Evolutionary conservation across 2,329 filamentous ascomycete genomes (phyloP), one percentile per base, ranked within the genome.

Genomic region (Curvularia sp.): DNA sequence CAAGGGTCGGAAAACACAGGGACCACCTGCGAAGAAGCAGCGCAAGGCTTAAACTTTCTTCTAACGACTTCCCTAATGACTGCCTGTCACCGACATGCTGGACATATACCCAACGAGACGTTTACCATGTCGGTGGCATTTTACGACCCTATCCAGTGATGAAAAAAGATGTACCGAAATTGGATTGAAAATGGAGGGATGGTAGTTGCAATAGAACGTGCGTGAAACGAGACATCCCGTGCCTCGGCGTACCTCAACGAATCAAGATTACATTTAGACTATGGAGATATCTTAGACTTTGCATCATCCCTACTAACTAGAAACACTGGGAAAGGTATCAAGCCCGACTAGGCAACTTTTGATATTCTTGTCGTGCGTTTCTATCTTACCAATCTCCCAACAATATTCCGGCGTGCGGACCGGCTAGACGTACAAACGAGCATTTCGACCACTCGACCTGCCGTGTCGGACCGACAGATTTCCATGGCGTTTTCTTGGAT

Each of bases 1-100:
- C 28, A 79, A 83, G 59, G 82, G 82, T 46, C 82, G 80, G 62
- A 82, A 79, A 70, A 59, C 58, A 26, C 63, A 67, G 42, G 65
- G 69, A 26, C 75, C 75, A 22, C 70, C 75, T 15, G 50, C 67
- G 2, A 78, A 78, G 75, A 81, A 76, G 67, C 73, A 75, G 76
- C 76, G 80, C 38, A 76, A 77, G 58, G 78, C 70, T 26, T 77
- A 66, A 49, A 51, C 8, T 9, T n/a, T 18, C 15, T 24, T 24
- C 13, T 52, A 12, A 42, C 5, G 8, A 13, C 41, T 53, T 9
- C 30, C 57, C 30, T 50, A 50, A 41, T 41, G 48, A 44, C 20
- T 26, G 2, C 30, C 22, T 55, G 15, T 15, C 39, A 50, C 28
- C 35, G 38, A 31, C 31, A 39, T 41, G 41, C 49, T 57, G 13